Conservation (phyloP, 176 grass and related monocot genomes). For the Poa annua region DNA sequence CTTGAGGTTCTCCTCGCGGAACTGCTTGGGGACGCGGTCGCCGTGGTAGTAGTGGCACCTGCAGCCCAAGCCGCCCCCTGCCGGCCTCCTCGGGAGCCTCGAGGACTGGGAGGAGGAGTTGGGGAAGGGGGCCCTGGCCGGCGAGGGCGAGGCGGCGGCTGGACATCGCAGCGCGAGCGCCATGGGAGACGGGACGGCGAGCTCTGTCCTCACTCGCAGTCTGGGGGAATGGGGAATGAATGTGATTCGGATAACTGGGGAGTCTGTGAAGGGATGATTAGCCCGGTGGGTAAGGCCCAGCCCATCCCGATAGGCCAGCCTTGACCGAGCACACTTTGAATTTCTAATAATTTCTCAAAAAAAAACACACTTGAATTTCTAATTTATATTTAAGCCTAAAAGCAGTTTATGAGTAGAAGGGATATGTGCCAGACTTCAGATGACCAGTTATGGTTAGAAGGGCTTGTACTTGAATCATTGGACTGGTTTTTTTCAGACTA, state of each 20-base stretch:
- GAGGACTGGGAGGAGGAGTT: neutral
- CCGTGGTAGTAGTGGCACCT: slow-evolving; percentile 43
- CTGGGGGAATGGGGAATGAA: neutral
- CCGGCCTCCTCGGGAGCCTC: slow-evolving; percentile 19
- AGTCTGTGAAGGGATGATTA: too few relatives aligned
- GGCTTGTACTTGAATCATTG: too few relatives aligned
- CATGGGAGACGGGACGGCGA: slow-evolving; percentile 16
- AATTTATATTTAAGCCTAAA: too few relatives aligned
- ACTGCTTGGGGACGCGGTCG: slow-evolving; percentile 79
- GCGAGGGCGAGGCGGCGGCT: slow-evolving; percentile 20
- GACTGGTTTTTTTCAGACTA: too few relatives aligned
- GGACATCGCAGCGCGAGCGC: slow-evolving; percentile 42
- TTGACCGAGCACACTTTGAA: too few relatives aligned
- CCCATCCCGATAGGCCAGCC: too few relatives aligned
- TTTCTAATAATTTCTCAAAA: too few relatives aligned
- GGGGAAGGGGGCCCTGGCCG: slow-evolving; percentile 25
- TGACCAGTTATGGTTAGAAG: too few relatives aligned
- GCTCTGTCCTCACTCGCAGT: neutral
- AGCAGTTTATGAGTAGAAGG: too few relatives aligned
- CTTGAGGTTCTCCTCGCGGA: slow-evolving; percentile 83
- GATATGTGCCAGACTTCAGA: too few relatives aligned
- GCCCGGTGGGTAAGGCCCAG: too few relatives aligned
- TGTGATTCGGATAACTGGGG: neutral
- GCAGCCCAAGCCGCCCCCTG: slow-evolving; percentile 14
- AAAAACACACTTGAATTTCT: too few relatives aligned